Conservation (phyloP, 2,329 filamentous ascomycete species). For the Curvularia eragrostidis region DNA sequence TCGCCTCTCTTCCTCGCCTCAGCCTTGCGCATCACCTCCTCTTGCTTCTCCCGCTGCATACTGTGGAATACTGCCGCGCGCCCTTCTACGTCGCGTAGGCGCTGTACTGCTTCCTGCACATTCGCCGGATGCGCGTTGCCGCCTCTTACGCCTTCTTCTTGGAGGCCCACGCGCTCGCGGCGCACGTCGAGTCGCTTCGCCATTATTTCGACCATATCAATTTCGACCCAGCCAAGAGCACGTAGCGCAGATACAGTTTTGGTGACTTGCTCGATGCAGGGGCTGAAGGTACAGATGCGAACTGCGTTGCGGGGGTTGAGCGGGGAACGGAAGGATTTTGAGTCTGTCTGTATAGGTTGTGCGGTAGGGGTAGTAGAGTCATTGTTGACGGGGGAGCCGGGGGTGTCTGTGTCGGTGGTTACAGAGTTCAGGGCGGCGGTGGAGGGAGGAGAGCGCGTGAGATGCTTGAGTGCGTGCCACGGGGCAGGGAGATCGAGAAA, state of each 20-base stretch:
- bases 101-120: conserved; percentile 78
- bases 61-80: conserved; percentile 70
- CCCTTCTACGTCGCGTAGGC: conserved; percentile 75
- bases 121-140: conserved; percentile 73
- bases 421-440: conserved; percentile 35
- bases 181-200: conserved; percentile 81
- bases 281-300: conserved; percentile 92
- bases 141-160: conserved; percentile 70
- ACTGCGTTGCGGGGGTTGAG: conserved; percentile 75
- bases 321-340: conserved; percentile 52
- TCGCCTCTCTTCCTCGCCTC: conserved; percentile 44
- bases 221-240: conserved; percentile 84
- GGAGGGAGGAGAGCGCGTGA: conserved; percentile 62
- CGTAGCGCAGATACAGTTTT: conserved; percentile 83
- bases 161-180: conserved; percentile 79
- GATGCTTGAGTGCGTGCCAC: conserved; percentile 78
- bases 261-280: conserved; percentile 95
- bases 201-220: conserved; percentile 89
- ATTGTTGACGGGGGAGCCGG: conserved; percentile 45
- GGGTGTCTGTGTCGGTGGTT: conserved; percentile 48
- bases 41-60: conserved; percentile 49
- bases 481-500: conserved; percentile 84
- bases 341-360: conserved; percentile 10
- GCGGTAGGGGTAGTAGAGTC: conserved; percentile 6
- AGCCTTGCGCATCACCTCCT: conserved; percentile 54